A percentile compares a stretch with the other conserved stretches of the same genome.
These are phyloP conservation scores for Dorcoceras hygrometricum DNA, from an alignment of 257 asterid species.

Conservation along the genomic window DNA sequence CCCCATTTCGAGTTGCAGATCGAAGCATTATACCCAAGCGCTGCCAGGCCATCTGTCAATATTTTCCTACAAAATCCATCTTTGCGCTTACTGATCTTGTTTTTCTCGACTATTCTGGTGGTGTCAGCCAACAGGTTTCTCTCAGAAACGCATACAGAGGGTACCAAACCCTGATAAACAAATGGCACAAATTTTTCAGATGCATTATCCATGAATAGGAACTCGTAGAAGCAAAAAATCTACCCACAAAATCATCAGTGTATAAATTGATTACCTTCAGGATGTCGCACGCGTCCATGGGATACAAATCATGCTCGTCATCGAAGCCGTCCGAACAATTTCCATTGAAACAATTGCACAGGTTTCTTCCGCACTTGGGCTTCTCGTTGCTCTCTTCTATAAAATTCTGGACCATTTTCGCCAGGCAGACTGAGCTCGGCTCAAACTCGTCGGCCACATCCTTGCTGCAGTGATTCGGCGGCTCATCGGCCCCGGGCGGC, in stretches of 20 bases:
- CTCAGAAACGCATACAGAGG: constrained; percentile 49
- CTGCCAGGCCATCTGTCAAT: constrained; percentile 61
- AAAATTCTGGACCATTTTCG: constrained; percentile 81
- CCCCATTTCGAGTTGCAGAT: constrained; percentile 89
- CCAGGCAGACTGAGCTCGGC: constrained; percentile 78
- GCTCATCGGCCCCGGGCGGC: constrained; percentile 27
- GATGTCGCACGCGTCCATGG: constrained; percentile 44
- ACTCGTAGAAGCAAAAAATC: not conserved
- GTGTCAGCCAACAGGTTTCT: constrained; percentile 67
- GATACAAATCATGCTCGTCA: constrained; percentile 50
- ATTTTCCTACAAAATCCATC: constrained; percentile 48
- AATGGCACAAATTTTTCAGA: constrained; percentile 14
- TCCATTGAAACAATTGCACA: constrained; percentile 73
- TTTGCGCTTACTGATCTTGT: constrained; percentile 51
- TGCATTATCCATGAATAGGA: constrained; percentile 5
- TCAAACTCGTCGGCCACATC: constrained; percentile 62
- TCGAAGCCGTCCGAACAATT: constrained; percentile 62
- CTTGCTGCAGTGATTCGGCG: constrained; percentile 28
- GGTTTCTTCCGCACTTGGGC: constrained; percentile 55
- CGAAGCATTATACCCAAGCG: constrained; percentile 76
- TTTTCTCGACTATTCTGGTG: constrained; percentile 60
- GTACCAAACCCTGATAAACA: constrained; percentile 62
- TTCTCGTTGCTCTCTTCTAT: constrained; percentile 66
- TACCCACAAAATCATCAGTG: not conserved
- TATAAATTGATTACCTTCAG: constrained; percentile 50